Base-by-base conservation (phyloP, 371 early-diverging fungal species). In the Haplosporangium sp. region DNA sequence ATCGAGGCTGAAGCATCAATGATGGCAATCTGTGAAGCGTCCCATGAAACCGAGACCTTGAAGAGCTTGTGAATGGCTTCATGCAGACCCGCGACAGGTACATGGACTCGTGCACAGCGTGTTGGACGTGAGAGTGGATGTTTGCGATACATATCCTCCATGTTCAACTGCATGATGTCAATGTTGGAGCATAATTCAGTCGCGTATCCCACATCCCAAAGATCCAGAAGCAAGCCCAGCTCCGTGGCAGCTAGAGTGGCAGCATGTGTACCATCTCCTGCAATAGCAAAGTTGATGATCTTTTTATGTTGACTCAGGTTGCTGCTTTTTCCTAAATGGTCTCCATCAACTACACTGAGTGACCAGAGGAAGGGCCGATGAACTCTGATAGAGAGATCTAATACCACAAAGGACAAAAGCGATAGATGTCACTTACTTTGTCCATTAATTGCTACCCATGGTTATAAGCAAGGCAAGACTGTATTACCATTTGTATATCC, bases 301-400 rank as follows among this genome's bases (percentile, higher is more conserved):
- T 18, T 48, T 16, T 48, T 48, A n/a, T 12, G 50, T 18, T 7
- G n/a, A n/a, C n/a, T n/a, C n/a, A n/a, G n/a, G n/a, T n/a, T n/a
- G n/a, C n/a, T 11, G 11, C 6, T n/a, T 6, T 7, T n/a, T n/a
- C n/a, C 50, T 48, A 11, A 12, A 48, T 48, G n/a, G 50, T 18
- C 18, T 6, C n/a, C 50, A 16, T 48, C 6, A 16, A 6, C 50
- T 6, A 48, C 18, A 18, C 18, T 48, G 50, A 48, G 12, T 7
- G 50, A 48, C 50, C 50, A 48, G n/a, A 48, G 12, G n/a, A n/a
- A 48, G 7, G 50, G 50, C n/a, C 18, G 50, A n/a, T 48, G n/a
- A 12, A 11, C n/a, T 11, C 11, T 11, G 18, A 16, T 7, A 48
- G 7, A 48, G 6, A 18, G 6, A 18, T 48, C 50, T 48, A 48